Conservation (phyloP, 208 protist genomes). For the Tritrichomonas foetus region DNA sequence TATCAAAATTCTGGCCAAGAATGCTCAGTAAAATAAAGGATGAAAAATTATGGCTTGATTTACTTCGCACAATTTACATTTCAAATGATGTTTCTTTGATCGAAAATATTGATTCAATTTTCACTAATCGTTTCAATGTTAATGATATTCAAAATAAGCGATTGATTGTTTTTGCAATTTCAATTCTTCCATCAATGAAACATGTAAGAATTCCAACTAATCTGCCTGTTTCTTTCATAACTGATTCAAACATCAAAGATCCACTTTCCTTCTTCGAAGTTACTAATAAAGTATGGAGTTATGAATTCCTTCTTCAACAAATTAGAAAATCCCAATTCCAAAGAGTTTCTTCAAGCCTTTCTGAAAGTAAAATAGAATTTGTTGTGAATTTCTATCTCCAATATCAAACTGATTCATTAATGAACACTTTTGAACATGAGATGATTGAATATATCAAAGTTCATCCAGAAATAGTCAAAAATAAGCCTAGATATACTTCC, state of each 20-base stretch:
- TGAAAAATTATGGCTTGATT: background rate
- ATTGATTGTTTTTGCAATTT: background rate
- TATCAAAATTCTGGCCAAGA: background rate
- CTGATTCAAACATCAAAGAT: background rate
- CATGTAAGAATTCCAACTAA: background rate
- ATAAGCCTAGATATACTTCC: background rate
- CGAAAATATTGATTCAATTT: background rate
- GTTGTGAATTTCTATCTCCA: background rate
- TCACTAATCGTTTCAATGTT: background rate
- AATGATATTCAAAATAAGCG: background rate
- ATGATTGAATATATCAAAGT: background rate
- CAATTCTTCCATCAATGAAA: background rate
- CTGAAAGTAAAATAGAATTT: background rate
- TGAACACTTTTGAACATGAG: background rate
- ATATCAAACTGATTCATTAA: background rate
- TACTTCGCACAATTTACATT: background rate
- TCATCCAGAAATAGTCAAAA: background rate
- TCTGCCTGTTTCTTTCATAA: background rate
- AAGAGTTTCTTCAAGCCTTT: background rate
- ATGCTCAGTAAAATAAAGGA: background rate
- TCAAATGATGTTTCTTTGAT: background rate
- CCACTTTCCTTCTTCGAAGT: background rate
- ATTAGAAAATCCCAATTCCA: background rate
- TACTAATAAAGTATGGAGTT: background rate
- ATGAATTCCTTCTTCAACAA: background rate